A percentile compares a stretch with the other conserved stretches of the same genome.
Conservation (phyloP, 331 rosid genomes). For the Quercus lobata region DNA sequence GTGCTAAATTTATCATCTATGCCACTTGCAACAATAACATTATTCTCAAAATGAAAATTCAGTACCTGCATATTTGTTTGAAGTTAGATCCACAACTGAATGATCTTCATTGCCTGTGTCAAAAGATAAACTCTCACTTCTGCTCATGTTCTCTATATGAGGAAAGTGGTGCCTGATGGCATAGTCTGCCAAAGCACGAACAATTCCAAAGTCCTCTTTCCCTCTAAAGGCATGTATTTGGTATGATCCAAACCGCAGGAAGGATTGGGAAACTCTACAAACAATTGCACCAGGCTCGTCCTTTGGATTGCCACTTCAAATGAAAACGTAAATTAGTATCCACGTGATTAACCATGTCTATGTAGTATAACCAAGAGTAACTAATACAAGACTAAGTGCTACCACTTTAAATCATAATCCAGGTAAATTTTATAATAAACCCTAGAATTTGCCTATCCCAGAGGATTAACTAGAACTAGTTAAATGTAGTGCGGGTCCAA, state of each 20-base stretch:
- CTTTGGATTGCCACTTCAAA: constrained; percentile 88
- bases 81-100: constrained; percentile 90
- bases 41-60: neutral
- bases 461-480: neutral
- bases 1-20: neutral
- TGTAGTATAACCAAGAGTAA: neutral
- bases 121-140: constrained; percentile 83
- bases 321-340: neutral
- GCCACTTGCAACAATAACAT: neutral
- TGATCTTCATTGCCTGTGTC: constrained; percentile 71
- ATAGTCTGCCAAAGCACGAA: constrained; percentile 82
- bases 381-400: neutral
- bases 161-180: constrained; percentile 87
- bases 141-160: constrained; percentile 80
- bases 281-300: constrained; percentile 97
- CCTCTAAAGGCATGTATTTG: constrained; percentile 89
- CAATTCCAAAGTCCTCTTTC: constrained; percentile 69
- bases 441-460: neutral
- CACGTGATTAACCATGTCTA: neutral
- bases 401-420: neutral
- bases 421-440: neutral
- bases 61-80: constrained; percentile 97
- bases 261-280: constrained; percentile 87
- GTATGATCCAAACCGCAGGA: constrained; percentile 92
- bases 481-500: neutral